These are phyloP conservation scores for Yueomyces sp. DNA, from an alignment of 805 yeast species.

Conservation along the genomic window DNA sequence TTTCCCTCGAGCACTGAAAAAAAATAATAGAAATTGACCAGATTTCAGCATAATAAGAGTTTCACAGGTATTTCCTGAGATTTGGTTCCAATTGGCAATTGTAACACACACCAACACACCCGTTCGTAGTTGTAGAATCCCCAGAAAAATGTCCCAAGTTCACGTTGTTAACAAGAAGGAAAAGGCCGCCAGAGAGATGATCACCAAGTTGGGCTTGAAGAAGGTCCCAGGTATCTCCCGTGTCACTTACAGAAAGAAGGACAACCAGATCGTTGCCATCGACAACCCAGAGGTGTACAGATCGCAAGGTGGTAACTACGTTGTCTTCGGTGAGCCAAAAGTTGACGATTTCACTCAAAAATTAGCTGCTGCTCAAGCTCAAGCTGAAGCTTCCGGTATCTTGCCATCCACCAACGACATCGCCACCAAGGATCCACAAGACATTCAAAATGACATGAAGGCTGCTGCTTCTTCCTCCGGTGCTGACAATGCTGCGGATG, in stretches of 20 bases:
- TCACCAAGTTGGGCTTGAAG: constrained; percentile 80
- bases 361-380: constrained; percentile 68
- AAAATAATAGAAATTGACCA: too few species aligned
- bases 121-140: not conserved
- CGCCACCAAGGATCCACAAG: constrained; percentile 50
- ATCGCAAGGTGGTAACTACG: constrained; percentile 84
- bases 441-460: constrained; percentile 73
- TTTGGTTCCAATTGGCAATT: not conserved
- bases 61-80: too few species aligned
- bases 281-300: constrained; percentile 91
- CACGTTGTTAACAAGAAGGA: constrained; percentile 78
- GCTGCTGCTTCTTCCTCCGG: constrained; percentile 40
- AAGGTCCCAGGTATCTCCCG: constrained; percentile 85
- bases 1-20: too few species aligned
- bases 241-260: constrained; percentile 90
- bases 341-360: constrained; percentile 86
- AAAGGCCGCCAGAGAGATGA: constrained; percentile 86
- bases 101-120: not conserved
- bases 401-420: constrained; percentile 27
- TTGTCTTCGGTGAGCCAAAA: constrained; percentile 97
- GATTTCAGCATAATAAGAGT: too few species aligned
- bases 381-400: constrained; percentile 35
- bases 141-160: constrained; percentile 15
- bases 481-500: constrained; percentile 22
- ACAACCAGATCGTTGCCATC: constrained; percentile 82